Evolutionary conservation across 2,329 filamentous ascomycete genomes (phyloP).

Genomic region (Botrytis tulipae): DNA sequence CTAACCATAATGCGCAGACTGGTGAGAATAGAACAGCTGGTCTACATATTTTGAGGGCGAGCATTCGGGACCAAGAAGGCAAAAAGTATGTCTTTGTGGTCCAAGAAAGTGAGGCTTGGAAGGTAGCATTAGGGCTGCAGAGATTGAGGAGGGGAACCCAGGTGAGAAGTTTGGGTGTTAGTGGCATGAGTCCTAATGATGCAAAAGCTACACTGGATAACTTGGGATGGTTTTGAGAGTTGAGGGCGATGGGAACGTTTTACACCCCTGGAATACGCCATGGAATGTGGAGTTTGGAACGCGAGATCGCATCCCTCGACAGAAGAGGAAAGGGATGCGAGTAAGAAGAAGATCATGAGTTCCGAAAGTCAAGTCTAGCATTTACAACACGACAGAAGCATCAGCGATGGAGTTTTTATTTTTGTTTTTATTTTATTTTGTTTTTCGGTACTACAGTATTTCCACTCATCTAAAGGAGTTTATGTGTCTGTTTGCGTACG

Average conservation of each 20-base stretch:
- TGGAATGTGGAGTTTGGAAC: slow-evolving; percentile 7
- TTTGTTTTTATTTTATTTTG: slow-evolving; percentile 3
- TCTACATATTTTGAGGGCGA: slow-evolving; percentile 62
- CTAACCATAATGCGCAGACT: slow-evolving; percentile 43
- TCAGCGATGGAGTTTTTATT: slow-evolving; percentile 33
- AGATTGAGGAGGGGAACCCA: slow-evolving; percentile 59
- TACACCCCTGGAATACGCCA: slow-evolving; percentile 16
- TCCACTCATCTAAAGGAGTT: background rate
- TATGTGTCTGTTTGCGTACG: background rate
- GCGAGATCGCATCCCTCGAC: background rate
- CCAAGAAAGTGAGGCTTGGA: slow-evolving; percentile 65
- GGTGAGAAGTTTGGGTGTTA: slow-evolving; percentile 57
- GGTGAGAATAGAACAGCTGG: slow-evolving; percentile 56
- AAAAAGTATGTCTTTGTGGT: slow-evolving; percentile 66
- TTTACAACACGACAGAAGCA: slow-evolving; percentile 24
- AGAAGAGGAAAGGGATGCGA: background rate
- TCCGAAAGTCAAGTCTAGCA: background rate
- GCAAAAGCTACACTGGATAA: slow-evolving; percentile 55
- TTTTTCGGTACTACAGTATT: background rate
- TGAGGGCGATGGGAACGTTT: background rate
- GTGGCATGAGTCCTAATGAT: slow-evolving; percentile 54
- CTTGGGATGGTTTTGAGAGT: slow-evolving; percentile 47
- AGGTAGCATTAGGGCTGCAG: slow-evolving; percentile 61
- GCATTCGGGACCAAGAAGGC: slow-evolving; percentile 63
- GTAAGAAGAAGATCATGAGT: background rate